Base-by-base conservation (phyloP, 768 basidiomycete genomes). In the Pleurotus pulmonarius region DNA sequence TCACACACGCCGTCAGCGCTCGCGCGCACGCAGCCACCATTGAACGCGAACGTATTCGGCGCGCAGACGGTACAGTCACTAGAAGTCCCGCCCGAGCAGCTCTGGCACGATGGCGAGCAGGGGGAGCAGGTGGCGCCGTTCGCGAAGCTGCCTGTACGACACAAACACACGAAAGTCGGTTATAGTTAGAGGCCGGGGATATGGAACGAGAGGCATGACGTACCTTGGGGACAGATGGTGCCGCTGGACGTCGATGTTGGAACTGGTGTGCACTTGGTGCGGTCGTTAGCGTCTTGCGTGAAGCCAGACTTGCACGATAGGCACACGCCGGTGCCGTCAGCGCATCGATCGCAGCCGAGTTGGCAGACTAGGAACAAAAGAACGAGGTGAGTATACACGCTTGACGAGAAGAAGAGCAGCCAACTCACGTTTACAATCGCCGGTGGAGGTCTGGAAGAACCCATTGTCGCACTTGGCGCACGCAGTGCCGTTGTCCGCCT, bases 1-100 rank as follows among this genome's bases (percentile, higher is more conserved):
- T 78, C 70, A 65, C 93, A 95, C 5, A 92, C 80, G 0, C 93
- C 93, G 49, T 82, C 79, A 0, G 69, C 65, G 63, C 83, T 81
- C 24, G 86, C 76, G 26, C 78, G 70, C 1, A 93, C 86, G 65
- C 93, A 94, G 13, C 65, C 68, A 1, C 88, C 88, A 46, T 87
- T 83, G 48, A 88, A 69, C 16, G 73, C 68, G 62, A 81, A 92
- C 37, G 75, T 76, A 0, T 85, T 85, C 1, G 73, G 65, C 2
- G 79, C 81, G 58, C 92, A 95, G 13, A 83, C 65, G 22, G 88
- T 73, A 63, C 92, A 95, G 58, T 87, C 75, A 52, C 77, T 86
- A 0, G 85, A 81, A 0, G 83, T 83, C 0, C 78, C 61, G 0
- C 83, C 88, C 1, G 72, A 81, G 63, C 92, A 94, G 0, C 87